Conservation (phyloP, 2,329 filamentous ascomycete genomes). For the Colletotrichum sp. region DNA sequence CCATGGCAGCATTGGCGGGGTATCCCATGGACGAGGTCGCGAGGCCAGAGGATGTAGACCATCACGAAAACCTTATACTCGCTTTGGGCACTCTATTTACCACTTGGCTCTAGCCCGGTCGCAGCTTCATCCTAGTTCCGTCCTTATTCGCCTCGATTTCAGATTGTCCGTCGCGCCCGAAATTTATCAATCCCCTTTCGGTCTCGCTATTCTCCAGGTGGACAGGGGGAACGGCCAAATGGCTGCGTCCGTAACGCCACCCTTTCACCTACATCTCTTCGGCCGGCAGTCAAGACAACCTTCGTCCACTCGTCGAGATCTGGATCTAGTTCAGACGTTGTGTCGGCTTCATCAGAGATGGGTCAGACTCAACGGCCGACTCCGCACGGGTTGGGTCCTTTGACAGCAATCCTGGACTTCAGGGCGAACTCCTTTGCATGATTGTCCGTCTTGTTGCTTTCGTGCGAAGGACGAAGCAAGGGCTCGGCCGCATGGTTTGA, state of each 20-base stretch:
- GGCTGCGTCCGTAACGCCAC: neutral
- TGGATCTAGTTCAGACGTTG: neutral
- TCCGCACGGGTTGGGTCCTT: neutral
- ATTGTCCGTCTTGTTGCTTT: neutral
- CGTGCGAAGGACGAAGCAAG: neutral
- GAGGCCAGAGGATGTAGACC: neutral
- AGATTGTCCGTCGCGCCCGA: neutral
- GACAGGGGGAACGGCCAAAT: neutral
- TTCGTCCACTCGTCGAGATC: neutral
- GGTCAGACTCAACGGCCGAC: neutral
- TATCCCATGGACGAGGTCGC: neutral
- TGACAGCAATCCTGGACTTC: neutral
- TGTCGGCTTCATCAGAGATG: neutral
- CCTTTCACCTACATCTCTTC: neutral
- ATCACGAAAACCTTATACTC: slow-evolving; percentile 3
- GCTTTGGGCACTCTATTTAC: neutral
- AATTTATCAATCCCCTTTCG: neutral
- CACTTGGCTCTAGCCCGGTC: neutral
- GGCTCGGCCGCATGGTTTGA: neutral
- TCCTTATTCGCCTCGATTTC: neutral
- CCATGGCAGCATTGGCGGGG: neutral
- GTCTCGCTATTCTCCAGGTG: neutral
- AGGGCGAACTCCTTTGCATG: neutral
- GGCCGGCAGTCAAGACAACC: neutral
- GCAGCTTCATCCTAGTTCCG: neutral